Percentiles rank a stretch among this genome's conserved stretches.
Conservation (phyloP, 306 rosid species). For the Lathyrus sativus region DNA sequence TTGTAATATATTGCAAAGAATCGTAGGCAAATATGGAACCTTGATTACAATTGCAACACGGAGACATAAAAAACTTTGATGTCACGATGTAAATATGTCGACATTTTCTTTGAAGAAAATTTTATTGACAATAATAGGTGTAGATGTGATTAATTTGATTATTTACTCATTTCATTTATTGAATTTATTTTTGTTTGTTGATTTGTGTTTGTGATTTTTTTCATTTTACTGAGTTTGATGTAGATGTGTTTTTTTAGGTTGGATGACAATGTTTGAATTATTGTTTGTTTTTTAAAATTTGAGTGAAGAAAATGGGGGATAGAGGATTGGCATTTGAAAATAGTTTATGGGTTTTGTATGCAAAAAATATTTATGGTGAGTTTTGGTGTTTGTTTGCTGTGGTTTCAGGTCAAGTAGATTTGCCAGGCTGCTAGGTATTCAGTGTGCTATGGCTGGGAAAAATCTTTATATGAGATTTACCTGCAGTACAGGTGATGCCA, state of each 20-base stretch:
- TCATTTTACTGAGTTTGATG: conserved; percentile 8
- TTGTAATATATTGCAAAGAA: background rate
- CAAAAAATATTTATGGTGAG: background rate
- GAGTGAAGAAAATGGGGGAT: background rate
- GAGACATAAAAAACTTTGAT: background rate
- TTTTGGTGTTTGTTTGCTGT: conserved; percentile 17
- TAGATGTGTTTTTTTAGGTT: background rate
- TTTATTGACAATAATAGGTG: background rate
- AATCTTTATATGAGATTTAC: conserved; percentile 62
- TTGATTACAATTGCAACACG: background rate
- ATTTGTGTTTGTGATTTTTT: background rate
- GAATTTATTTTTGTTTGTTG: background rate
- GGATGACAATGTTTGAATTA: background rate
- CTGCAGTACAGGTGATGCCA: conserved; percentile 85
- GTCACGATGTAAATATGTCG: background rate
- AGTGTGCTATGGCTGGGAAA: conserved; percentile 69
- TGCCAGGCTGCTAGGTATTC: conserved; percentile 62
- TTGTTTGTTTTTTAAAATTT: background rate
- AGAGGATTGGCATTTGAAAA: conserved; percentile 7
- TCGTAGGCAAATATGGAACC: background rate
- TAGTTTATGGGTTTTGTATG: background rate
- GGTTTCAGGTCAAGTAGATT: conserved; percentile 71
- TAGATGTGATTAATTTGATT: background rate
- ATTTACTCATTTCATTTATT: background rate
- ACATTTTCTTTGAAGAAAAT: background rate